Conservation (phyloP, 2,329 filamentous ascomycete genomes). For the Lasiodiplodia sp. region DNA sequence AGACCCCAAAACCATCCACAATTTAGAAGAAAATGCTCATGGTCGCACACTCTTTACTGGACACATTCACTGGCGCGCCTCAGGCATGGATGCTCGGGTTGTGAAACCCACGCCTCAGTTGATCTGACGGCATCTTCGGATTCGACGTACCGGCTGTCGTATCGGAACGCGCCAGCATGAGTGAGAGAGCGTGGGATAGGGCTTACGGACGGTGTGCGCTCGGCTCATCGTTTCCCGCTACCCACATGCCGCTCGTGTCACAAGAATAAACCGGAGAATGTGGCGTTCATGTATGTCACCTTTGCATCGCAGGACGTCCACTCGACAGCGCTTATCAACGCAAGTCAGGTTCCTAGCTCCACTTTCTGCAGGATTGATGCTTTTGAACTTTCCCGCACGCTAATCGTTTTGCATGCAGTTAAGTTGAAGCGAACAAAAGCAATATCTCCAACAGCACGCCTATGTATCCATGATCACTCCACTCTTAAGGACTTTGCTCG, state of each 20-base stretch:
- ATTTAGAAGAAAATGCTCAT: conserved; percentile 1
- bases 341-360: conserved; percentile 8
- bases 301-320: conserved; percentile 13
- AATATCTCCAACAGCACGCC: background rate
- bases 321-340: background rate
- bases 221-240: conserved; percentile 5
- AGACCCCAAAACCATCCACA: background rate
- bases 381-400: background rate
- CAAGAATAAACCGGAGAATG: background rate
- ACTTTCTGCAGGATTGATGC: background rate
- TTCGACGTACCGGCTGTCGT: background rate
- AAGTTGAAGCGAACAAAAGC: background rate
- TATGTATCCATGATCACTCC: background rate
- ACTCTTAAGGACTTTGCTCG: background rate
- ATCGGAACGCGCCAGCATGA: background rate
- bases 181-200: background rate
- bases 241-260: background rate
- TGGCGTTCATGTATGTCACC: conserved; percentile 22
- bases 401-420: background rate
- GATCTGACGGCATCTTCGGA: conserved; percentile 19
- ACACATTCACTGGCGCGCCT: background rate
- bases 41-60: background rate
- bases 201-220: background rate
- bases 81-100: background rate
- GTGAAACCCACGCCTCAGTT: conserved; percentile 14